phyloP scores from a whole-genome alignment of 805 yeast genomes.

The Hanseniaspora occidentalis region DNA sequence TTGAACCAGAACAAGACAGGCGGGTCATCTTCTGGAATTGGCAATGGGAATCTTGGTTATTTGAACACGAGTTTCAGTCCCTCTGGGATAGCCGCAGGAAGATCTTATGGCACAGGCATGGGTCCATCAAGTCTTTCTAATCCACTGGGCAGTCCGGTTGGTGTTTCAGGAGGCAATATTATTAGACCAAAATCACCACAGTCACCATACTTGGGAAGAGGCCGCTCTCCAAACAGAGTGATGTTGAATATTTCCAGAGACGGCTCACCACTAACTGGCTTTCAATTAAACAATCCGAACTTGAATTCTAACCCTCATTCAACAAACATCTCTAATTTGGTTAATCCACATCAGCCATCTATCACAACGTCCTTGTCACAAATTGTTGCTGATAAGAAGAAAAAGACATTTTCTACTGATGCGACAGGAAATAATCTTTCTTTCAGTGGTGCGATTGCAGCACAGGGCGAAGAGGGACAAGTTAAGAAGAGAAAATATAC shows the following conservation, averaged over 20 bases:
- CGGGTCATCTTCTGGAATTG: no score
- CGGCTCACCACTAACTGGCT: constrained; percentile 15
- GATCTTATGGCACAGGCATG: no score
- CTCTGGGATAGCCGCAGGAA: no score
- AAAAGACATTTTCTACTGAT: background rate
- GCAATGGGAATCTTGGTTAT: no score
- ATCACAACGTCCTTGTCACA: constrained; percentile 8
- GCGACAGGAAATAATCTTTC: no score
- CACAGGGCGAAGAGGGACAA: no score
- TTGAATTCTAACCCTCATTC: constrained; percentile 12
- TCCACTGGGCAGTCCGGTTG: background rate
- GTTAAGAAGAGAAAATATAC: no score
- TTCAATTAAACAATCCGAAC: constrained; percentile 13
- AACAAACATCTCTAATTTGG: constrained; percentile 10
- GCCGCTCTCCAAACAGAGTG: constrained; percentile 22
- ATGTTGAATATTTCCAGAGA: constrained; percentile 23
- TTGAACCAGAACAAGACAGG: no score
- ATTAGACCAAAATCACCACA: constrained; percentile 1
- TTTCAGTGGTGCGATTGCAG: no score
- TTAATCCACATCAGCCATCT: constrained; percentile 5
- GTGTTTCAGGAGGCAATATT: background rate
- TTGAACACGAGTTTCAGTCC: no score
- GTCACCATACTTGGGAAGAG: constrained; percentile 17
- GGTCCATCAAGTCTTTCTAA: background rate
- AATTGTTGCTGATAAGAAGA: background rate